Base-by-base conservation (phyloP, 73 alveolate species). In the Symbiodinium natans region DNA sequence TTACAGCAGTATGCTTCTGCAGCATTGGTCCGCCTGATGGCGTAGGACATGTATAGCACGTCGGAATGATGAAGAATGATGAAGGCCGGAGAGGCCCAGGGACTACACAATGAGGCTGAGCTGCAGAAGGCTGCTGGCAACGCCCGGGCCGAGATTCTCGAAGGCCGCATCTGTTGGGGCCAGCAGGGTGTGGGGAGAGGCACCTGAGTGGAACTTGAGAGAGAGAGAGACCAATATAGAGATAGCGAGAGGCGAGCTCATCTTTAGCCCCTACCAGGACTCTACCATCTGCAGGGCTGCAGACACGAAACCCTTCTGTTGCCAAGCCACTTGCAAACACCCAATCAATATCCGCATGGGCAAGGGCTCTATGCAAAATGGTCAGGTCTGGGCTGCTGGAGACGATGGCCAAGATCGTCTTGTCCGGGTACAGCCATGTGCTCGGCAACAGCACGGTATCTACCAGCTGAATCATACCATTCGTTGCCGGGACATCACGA, bases 391-490 rank as follows among this genome's bases (percentile, higher is more conserved):
- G 95, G 52, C 95, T 88, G 23, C 85, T 77, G 85, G 63, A 25
- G 33, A 29, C 43, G 71, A 88, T 56, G 68, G 34, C 85, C 86
- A 59, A 10, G 85, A 88, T 88, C 85, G 86, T 88, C 95, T 88
- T 88, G 95, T 88, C 95, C 23, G 95, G 95, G n/a, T 88, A 88
- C 21, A 83, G 34, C 95, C 95, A 88, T 9, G 85, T 88, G 85
- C 85, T 88, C 25, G 95, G 95, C 83, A 88, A 56, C 33, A 88
- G 71, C 29, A 88, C 95, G 21, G 59, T 36, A 39, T 88, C 95
- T 85, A 88, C n/a, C n/a, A 88, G 86, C 84, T 88, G 95, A 4
- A 88, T 59, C 73, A 88, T 88, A 41, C 95, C 95, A 40, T 88
- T 88, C 41, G 95, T 88, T 48, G 95, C 86, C n/a, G 95, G 95